Conservation (phyloP, 768 basidiomycete species). For the Leccinum obscurum region DNA sequence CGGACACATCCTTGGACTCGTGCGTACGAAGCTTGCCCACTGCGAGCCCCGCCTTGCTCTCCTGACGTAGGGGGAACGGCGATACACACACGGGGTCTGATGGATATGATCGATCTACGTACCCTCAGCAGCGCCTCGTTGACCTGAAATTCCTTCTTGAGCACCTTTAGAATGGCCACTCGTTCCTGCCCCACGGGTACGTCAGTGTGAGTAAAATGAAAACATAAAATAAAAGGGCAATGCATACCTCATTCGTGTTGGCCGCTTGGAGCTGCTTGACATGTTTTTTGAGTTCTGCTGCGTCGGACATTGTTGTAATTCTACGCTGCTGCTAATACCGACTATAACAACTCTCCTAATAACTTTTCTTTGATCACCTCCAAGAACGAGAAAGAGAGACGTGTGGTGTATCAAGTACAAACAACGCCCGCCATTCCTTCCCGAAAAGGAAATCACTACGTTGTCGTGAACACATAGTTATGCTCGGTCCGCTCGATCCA, state of each 20-base stretch:
- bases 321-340: conserved; percentile 24
- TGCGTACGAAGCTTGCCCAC: conserved; percentile 87
- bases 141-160: conserved; percentile 68
- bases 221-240: neutral
- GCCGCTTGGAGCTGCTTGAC: conserved; percentile 76
- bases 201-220: neutral
- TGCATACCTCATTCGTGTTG: conserved; percentile 55
- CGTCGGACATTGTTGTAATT: conserved; percentile 33
- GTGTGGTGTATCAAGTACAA: too few species aligned
- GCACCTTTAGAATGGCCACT: conserved; percentile 53
- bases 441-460: conserved; percentile 4
- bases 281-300: conserved; percentile 71
- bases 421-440: neutral
- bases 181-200: conserved; percentile 50
- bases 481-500: conserved; percentile 45
- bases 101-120: conserved; percentile 27
- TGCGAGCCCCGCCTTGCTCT: conserved; percentile 89
- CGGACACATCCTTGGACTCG: conserved; percentile 61
- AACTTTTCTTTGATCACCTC: neutral
- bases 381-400: neutral
- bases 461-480: conserved; percentile 22
- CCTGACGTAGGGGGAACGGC: conserved; percentile 44
- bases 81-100: neutral
- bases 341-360: conserved; percentile 6
- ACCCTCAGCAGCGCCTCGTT: conserved; percentile 77